Base-by-base conservation (phyloP, 2,329 filamentous ascomycete genomes). In the Daldinia eschscholtzii region DNA sequence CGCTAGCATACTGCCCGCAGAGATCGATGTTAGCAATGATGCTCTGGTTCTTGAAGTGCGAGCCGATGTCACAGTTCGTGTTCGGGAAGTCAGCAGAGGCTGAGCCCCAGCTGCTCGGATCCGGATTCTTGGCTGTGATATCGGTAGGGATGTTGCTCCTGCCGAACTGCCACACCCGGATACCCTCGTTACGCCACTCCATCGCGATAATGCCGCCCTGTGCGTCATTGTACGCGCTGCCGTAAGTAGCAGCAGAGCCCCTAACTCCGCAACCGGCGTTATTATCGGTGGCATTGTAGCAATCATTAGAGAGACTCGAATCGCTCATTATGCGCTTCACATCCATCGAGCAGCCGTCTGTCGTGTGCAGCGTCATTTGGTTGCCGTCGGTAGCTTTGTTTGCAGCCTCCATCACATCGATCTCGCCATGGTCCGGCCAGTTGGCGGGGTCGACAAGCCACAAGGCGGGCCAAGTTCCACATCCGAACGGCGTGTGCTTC, bases 1-100 rank as follows among this genome's bases (percentile, higher is more conserved):
- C 80, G 52, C 85, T 84, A 3, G 85, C 86, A 71, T 87, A 81
- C 44, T 85, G 77, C 0, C 89, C 90, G 70, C 89, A 92, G 6
- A 92, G 79, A 76, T 89, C 87, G 69, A 91, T 91, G 73, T 92
- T 91, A 46, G 84, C 84, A 70, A 91, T 84, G 72, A 92, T 91
- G 71, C 87, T 89, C 76, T 90, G 85, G 73, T 91, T 92, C 61
- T 79, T 82, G 77, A 92, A 91, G 74, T 91, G 88, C 3, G 79
- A 81, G 5, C 78, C 77, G 57, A 91, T 87, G 65, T 89, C 80
- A 79, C 89, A 92, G 52, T 86, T 77, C 0, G 89, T 91, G 72
- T 81, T 83, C 13, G 90, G 90, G 76, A 91, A 91, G 67, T 92
- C 90, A 1, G 90, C 89, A 6, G 86, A 74, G 0, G 91, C 88